phyloP scores from a whole-genome alignment of 345 rosid species.

The Rhodamnia rubescens region DNA sequence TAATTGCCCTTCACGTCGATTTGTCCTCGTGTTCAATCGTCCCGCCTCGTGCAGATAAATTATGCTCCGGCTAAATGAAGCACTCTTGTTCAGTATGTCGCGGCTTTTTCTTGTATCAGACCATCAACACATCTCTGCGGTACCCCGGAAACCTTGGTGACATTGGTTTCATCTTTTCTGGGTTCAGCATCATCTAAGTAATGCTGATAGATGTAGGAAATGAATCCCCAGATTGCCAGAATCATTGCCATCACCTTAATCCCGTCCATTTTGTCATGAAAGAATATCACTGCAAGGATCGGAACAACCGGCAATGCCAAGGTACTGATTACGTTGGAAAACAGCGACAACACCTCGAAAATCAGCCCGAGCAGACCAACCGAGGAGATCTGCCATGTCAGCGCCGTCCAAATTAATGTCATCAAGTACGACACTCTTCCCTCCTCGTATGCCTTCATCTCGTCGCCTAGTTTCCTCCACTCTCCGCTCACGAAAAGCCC shows the following conservation, averaged over 20 bases:
- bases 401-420: slow-evolving; percentile 38
- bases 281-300: slow-evolving; percentile 35
- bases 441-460: slow-evolving; percentile 19
- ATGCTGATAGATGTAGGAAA: slow-evolving; percentile 40
- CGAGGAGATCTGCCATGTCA: slow-evolving; percentile 35
- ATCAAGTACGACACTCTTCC: slow-evolving; percentile 31
- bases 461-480: slow-evolving; percentile 22
- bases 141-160: not conserved
- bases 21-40: not conserved
- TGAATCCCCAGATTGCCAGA: slow-evolving; percentile 42
- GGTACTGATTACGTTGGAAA: slow-evolving; percentile 43
- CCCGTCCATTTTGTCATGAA: slow-evolving; percentile 47
- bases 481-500: slow-evolving; percentile 38
- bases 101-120: not conserved
- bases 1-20: not conserved
- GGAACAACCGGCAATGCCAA: slow-evolving; percentile 37
- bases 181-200: slow-evolving; percentile 20
- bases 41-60: not conserved
- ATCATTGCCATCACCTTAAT: slow-evolving; percentile 40
- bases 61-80: not conserved
- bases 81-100: not conserved
- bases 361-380: slow-evolving; percentile 37
- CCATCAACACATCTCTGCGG: not conserved
- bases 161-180: not conserved
- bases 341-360: slow-evolving; percentile 39